These are phyloP conservation scores for Apiotrichum veenhuisii DNA, from an alignment of 1,284 basidiomycete genomes.

Conservation along the genomic window DNA sequence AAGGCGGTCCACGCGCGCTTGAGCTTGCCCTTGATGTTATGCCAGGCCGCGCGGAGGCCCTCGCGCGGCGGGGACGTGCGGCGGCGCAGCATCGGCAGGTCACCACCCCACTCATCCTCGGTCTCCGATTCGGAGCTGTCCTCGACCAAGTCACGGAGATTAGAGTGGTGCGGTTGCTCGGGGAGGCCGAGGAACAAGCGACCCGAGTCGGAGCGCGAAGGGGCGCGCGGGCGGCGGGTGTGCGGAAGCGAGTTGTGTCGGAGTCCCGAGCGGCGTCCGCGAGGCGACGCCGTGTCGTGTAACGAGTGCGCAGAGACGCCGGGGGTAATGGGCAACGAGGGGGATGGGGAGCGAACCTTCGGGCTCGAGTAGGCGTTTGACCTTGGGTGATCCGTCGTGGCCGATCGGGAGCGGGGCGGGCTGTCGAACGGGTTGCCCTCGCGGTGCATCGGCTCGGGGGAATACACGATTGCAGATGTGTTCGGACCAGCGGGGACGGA, in stretches of 20 bases:
- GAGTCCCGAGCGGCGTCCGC: slow-evolving; percentile 26
- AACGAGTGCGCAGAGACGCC: background rate
- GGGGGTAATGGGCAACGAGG: slow-evolving; percentile 38
- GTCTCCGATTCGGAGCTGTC: slow-evolving; percentile 39
- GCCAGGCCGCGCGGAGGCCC: background rate
- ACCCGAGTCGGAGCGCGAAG: slow-evolving; percentile 40
- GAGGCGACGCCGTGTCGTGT: background rate
- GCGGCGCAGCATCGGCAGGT: slow-evolving; percentile 10
- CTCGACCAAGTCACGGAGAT: slow-evolving; percentile 29
- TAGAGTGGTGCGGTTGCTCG: slow-evolving; percentile 30
- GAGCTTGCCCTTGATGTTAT: slow-evolving; percentile 29
- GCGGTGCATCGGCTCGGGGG: background rate
- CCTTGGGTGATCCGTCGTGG: background rate
- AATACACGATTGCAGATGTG: background rate
- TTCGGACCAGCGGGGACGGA: background rate
- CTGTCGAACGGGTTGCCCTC: slow-evolving; percentile 1
- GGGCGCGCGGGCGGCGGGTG: slow-evolving; percentile 4
- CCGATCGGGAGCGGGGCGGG: slow-evolving; percentile 4
- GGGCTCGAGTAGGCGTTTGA: slow-evolving; percentile 15
- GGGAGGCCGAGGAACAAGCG: slow-evolving; percentile 48
- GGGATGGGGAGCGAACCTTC: slow-evolving; percentile 19
- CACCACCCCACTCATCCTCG: slow-evolving; percentile 49
- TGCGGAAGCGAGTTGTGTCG: slow-evolving; percentile 12
- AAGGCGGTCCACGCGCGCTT: slow-evolving; percentile 51
- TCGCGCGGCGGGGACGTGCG: slow-evolving; percentile 2